A percentile compares a stretch with the other conserved stretches of the same genome.
Evolutionary conservation across 2,329 filamentous ascomycete species (phyloP).

Genomic region (Onygenales sp.): DNA sequence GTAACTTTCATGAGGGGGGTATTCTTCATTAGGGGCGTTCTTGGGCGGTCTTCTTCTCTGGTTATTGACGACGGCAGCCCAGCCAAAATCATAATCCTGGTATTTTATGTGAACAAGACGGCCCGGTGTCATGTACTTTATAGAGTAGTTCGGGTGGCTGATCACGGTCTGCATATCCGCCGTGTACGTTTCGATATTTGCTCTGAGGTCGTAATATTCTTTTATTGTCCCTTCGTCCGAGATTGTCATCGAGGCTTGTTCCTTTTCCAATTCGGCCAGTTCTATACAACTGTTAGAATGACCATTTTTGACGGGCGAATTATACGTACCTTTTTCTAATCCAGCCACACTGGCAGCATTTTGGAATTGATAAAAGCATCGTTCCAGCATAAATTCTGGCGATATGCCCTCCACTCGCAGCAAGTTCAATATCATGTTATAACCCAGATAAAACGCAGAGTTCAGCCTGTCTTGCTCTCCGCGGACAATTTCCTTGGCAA

Average conservation of each 20-base stretch:
- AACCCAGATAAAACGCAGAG: constrained; percentile 93
- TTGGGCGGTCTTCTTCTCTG: constrained; percentile 56
- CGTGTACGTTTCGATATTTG: constrained; percentile 72
- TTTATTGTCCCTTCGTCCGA: constrained; percentile 80
- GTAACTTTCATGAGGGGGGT: constrained; percentile 64
- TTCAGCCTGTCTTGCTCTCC: constrained; percentile 96
- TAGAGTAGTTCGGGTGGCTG: constrained; percentile 77
- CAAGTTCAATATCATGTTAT: constrained; percentile 98
- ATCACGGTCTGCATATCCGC: constrained; percentile 88
- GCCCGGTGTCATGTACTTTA: constrained; percentile 79
- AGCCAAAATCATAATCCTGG: constrained; percentile 74
- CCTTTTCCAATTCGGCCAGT: constrained; percentile 65
- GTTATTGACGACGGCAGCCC: constrained; percentile 80
- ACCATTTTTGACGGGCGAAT: constrained; percentile 1
- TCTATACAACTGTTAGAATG: constrained; percentile 39
- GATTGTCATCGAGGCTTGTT: constrained; percentile 65
- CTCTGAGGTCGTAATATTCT: constrained; percentile 85
- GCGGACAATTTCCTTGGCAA: constrained; percentile 91
- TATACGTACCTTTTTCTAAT: constrained; percentile 56
- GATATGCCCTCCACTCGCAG: constrained; percentile 98
- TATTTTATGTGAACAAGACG: constrained; percentile 80
- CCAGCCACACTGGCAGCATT: constrained; percentile 79
- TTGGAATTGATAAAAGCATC: constrained; percentile 97
- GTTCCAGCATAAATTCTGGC: constrained; percentile 96
- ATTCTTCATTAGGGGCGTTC: constrained; percentile 56